These are phyloP conservation scores for Ajuga chamaepitys DNA, from an alignment of 257 asterid species.

Conservation along the genomic window DNA sequence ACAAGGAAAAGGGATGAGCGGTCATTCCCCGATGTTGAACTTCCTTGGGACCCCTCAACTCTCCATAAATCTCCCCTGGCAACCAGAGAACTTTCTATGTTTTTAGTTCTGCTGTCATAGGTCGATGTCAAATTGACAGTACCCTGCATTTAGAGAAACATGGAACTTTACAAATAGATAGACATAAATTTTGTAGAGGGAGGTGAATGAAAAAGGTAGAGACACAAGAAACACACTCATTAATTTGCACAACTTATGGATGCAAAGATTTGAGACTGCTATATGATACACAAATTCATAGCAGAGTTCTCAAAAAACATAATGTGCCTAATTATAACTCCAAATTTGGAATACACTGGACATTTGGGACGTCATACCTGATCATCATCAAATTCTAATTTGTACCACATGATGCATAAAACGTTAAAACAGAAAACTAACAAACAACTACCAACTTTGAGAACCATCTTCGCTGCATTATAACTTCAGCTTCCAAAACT, in stretches of 20 bases:
- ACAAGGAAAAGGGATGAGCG: constrained; percentile 75
- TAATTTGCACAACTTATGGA: neutral
- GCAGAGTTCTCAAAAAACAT: neutral
- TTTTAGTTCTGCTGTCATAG: constrained; percentile 69
- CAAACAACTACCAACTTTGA: neutral
- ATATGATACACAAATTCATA: neutral
- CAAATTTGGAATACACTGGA: neutral
- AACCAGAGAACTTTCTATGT: constrained; percentile 66
- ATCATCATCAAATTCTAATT: no score
- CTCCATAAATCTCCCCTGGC: constrained; percentile 99
- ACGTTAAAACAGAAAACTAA: neutral
- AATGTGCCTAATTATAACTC: neutral
- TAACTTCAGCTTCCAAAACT: neutral
- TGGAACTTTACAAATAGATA: neutral
- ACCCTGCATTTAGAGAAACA: constrained; percentile 44
- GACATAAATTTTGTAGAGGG: neutral
- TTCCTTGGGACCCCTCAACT: constrained; percentile 88
- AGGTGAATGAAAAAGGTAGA: neutral
- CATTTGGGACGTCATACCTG: neutral
- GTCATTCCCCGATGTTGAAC: constrained; percentile 71
- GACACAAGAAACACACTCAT: neutral
- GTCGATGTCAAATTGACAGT: constrained; percentile 71
- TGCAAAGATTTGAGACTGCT: neutral
- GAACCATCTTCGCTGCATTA: neutral
- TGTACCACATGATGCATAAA: neutral